phyloP scores from a whole-genome alignment of 169 alveolate species.

The Cryptosporidium xiaoi region DNA sequence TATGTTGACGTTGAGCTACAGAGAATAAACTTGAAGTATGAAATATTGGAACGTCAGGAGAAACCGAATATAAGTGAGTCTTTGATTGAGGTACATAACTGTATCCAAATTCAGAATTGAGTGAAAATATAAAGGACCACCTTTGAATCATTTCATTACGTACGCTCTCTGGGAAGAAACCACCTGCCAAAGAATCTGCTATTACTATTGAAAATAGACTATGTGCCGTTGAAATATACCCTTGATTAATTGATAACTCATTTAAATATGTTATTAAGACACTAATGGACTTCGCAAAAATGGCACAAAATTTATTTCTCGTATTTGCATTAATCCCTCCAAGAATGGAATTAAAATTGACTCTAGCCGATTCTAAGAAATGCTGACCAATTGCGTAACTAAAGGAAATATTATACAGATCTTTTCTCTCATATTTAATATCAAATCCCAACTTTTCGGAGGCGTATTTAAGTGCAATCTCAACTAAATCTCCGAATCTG shows the following conservation, averaged over 20 bases:
- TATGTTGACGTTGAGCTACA: constrained; percentile 14
- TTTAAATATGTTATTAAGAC: neutral
- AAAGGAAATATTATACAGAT: neutral
- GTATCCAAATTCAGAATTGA: neutral
- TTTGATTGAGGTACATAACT: neutral
- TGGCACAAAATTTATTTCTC: neutral
- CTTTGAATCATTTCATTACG: constrained; percentile 37
- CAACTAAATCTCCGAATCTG: neutral
- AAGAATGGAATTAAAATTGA: neutral
- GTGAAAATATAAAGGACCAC: neutral
- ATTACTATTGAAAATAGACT: constrained; percentile 1
- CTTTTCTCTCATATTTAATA: neutral
- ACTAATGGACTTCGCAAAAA: constrained; percentile 3
- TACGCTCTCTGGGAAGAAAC: constrained; percentile 23
- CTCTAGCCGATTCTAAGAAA: constrained; percentile 18
- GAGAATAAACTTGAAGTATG: neutral
- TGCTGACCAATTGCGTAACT: constrained; percentile 29
- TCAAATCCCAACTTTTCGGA: neutral
- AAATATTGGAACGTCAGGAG: neutral
- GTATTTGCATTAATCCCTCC: neutral
- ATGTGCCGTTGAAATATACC: constrained; percentile 1
- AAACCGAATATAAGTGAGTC: neutral
- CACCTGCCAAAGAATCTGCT: constrained; percentile 7
- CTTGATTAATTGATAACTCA: neutral
- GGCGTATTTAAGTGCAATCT: neutral